Base-by-base conservation (phyloP, 495 filamentous ascomycete species). In the Hypoxylon crocopeplum region DNA sequence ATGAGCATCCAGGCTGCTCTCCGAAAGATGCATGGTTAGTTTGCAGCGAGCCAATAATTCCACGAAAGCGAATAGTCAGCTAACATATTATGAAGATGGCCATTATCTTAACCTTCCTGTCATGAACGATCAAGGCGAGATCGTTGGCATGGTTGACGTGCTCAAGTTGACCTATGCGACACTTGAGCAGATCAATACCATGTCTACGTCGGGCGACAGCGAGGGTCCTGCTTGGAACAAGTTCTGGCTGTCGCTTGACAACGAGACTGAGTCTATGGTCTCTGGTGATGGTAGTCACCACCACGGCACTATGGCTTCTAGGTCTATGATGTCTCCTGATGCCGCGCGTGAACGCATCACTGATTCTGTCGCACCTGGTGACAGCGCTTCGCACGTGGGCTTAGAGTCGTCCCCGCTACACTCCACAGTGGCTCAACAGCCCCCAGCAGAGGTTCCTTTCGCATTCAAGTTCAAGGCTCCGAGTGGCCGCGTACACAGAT, bases 401-500 rank as follows among this genome's bases (percentile, higher is more conserved):
- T 80, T 80, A 6, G 91, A 96, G 15, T 90, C 87, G 19, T 62
- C 68, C 5, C 91, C 87, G 22, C 78, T 82, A 2, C 88, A 89
- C 48, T 90, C 87, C 34, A 75, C 78, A 7, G 54, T 86, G 21
- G 78, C 81, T 29, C 76, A 80, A 0, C 78, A 80, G 2, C 67
- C 84, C 16, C 75, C 81, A 0, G 85, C 88, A 68, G 89, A 92
- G 48, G 70, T 79, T 8, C 90, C 94, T 0, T 99, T 98, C 76
- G 84, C 93, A 19, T 98, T 99, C 86, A 99, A 99, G 73, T 99
- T 99, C 84, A 98, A 99, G 77, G 93, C 94, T 3, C 94, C 95
- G 12, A 94, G 91, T 70, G 94, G 95, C 34, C 89, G 94, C 33
- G 92, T 98, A 20, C 95, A 98, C 73, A 86, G 95, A 32, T 79